phyloP scores from a whole-genome alignment of 2,329 filamentous ascomycete species.

The Aureobasidium zeae region DNA sequence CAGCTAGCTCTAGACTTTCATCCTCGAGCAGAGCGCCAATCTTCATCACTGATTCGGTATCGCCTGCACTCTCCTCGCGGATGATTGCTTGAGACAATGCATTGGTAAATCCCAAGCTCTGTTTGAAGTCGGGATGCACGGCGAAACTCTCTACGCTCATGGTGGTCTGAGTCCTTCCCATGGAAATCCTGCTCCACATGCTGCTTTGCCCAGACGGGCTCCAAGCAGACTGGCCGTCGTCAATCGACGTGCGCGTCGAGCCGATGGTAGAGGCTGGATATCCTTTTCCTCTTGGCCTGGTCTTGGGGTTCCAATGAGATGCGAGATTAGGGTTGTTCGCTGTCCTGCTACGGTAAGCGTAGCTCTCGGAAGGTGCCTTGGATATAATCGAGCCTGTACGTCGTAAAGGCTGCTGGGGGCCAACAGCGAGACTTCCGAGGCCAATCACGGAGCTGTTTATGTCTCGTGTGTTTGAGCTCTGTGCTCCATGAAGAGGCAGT shows the following conservation, averaged over 20 bases:
- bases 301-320: conserved; percentile 75
- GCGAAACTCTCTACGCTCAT: conserved; percentile 88
- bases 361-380: conserved; percentile 80
- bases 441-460: conserved; percentile 16
- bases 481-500: conserved; percentile 74
- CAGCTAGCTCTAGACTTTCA: conserved; percentile 80
- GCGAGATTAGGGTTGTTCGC: conserved; percentile 54
- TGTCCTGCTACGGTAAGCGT: conserved; percentile 59
- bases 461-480: conserved; percentile 36
- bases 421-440: conserved; percentile 53
- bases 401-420: conserved; percentile 50
- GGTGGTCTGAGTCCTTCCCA: conserved; percentile 82
- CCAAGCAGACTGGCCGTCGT: conserved; percentile 84
- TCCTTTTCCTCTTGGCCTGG: conserved; percentile 66
- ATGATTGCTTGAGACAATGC: conserved; percentile 95
- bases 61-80: conserved; percentile 56
- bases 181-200: conserved; percentile 88
- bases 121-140: conserved; percentile 70
- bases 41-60: conserved; percentile 27
- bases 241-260: conserved; percentile 87
- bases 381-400: conserved; percentile 84
- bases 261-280: conserved; percentile 73
- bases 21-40: conserved; percentile 63
- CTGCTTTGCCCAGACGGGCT: conserved; percentile 85
- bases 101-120: conserved; percentile 95